Evolutionary conservation across 2,329 filamentous ascomycete species (phyloP).

Genomic region (Ophiostoma sp.): DNA sequence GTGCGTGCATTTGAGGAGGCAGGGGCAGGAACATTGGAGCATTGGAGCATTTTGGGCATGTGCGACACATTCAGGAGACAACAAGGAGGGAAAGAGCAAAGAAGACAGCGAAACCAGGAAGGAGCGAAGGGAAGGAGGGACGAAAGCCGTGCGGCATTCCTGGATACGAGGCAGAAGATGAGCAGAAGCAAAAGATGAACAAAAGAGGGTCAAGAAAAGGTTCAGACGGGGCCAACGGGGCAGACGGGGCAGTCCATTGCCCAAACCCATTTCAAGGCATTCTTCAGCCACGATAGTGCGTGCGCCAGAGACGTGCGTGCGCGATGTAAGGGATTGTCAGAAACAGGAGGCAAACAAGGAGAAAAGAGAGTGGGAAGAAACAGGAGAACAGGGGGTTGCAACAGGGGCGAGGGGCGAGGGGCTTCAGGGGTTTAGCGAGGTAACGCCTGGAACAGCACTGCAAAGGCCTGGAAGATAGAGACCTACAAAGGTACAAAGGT

Average conservation of each 20-base stretch:
- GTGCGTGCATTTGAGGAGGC: slow-evolving; percentile 6
- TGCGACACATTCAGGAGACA: slow-evolving; percentile 8
- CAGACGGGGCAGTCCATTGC: neutral
- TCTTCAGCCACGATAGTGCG: slow-evolving; percentile 9
- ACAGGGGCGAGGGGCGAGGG: neutral
- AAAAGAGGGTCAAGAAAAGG: neutral
- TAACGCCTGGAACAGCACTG: neutral
- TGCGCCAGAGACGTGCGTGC: neutral
- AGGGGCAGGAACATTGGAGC: neutral
- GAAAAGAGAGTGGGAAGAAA: neutral
- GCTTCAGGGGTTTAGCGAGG: neutral
- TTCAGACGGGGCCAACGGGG: neutral
- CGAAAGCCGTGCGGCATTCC: slow-evolving; percentile 11
- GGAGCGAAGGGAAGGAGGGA: neutral
- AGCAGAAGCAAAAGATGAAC: neutral
- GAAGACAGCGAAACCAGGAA: neutral
- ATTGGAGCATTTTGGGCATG: neutral
- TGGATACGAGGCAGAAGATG: neutral
- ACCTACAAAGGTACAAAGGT: neutral
- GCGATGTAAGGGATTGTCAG: slow-evolving; percentile 3
- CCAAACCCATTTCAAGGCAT: neutral
- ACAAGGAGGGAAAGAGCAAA: neutral
- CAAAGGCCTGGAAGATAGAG: neutral
- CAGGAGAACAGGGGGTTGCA: slow-evolving; percentile 11
- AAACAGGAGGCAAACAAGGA: slow-evolving; percentile 2